Evolutionary conservation across 371 early-diverging fungal genomes (phyloP), one percentile per base, ranked within the genome.

Genomic region (Mucor sp.): DNA sequence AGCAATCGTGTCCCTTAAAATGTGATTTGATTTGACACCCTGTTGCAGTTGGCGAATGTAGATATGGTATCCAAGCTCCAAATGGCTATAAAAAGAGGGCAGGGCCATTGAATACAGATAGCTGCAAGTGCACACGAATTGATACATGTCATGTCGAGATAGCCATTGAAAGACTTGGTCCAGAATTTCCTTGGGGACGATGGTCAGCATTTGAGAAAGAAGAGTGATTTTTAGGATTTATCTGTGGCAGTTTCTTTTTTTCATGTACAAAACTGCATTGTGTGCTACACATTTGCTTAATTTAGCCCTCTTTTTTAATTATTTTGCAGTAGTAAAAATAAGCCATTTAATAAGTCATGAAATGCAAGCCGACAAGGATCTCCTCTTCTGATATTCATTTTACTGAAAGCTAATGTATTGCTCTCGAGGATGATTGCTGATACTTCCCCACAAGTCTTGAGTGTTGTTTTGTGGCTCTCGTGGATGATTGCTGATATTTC

Each of bases 1-100:
- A 15, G 33, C 19, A 1, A 79, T 61, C 0, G 43, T 62, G 6
- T 75, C 17, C 11, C 33, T 65, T 9, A 65, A 43, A 41, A 17
- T 43, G 9, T 1, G 11, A 23, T 58, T 44, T n/a, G n/a, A 14
- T 30, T 5, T n/a, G 21, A 33, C 25, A 8, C 58, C 65, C 12
- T 58, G 32, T 47, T 33, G 58, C 15, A 65, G 25, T 35, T 65
- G 65, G 2, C 47, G 30, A 12, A 37, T 58, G 25, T 67, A 60
- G 1, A 37, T 28, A 23, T 48, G 28, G 32, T 60, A 55, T 1
- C 53, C 35, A 2, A 63, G 27, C 17, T 66, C 63, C 14, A 62
- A 30, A n/a, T 53, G 50, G 5, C 9, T 6, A 19, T 44, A 53
- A 21, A 60, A 61, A 5, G 32, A 25, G 3, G 67, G 63, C 11